Conservation (phyloP, 495 filamentous ascomycete genomes). For the Podospora sp. region DNA sequence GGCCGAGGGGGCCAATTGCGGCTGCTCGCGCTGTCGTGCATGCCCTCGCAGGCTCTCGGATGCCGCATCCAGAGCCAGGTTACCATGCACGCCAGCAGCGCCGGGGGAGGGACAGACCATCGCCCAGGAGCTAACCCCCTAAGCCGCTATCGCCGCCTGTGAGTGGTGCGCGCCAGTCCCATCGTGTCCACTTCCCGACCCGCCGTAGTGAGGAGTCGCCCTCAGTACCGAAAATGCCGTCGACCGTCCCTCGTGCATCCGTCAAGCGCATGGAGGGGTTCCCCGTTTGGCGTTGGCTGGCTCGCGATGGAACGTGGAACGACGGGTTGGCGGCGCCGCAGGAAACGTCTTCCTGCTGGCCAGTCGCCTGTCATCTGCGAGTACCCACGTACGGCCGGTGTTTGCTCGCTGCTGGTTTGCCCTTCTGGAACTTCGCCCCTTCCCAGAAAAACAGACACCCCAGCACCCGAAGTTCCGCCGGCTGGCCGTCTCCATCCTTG, state of each 20-base stretch:
- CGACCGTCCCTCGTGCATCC: neutral
- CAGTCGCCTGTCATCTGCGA: too few species aligned
- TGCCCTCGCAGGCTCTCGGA: slow-evolving; percentile 2
- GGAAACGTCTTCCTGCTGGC: slow-evolving; percentile 8
- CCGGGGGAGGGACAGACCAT: neutral
- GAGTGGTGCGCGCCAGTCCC: slow-evolving; percentile 1
- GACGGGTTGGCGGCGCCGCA: slow-evolving; percentile 17
- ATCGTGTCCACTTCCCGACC: neutral
- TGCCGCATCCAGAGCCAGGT: slow-evolving; percentile 9
- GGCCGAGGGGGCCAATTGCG: slow-evolving; percentile 16
- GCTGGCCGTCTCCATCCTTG: neutral
- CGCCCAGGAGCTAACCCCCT: slow-evolving; percentile 7
- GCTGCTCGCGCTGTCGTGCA: slow-evolving; percentile 10
- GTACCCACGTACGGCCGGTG: too few species aligned
- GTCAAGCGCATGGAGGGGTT: neutral
- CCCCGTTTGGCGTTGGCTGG: neutral
- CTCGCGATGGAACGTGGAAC: neutral
- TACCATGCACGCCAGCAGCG: slow-evolving; percentile 2
- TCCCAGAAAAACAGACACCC: neutral
- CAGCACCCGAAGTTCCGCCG: neutral
- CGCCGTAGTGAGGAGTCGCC: neutral
- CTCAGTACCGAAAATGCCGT: slow-evolving; percentile 22
- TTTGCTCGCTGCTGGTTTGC: neutral
- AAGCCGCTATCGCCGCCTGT: slow-evolving; percentile 10
- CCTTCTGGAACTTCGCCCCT: neutral